Evolutionary conservation across 2,329 filamentous ascomycete genomes (phyloP).

Genomic region (Zymoseptoria ardabiliae): DNA sequence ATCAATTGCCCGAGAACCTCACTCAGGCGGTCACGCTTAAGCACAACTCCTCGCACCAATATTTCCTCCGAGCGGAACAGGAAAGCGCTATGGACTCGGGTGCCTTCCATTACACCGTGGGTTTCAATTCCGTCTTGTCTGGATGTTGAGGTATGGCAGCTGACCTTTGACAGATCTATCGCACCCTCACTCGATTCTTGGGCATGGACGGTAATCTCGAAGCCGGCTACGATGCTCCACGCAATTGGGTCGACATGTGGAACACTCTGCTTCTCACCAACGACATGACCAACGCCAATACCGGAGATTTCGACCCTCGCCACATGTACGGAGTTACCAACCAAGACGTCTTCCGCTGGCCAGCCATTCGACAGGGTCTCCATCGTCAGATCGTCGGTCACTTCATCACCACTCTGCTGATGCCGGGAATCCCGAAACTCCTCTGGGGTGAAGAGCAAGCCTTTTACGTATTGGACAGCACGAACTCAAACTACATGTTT

Average conservation of each 20-base stretch:
- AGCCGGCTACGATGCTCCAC: conserved; percentile 45
- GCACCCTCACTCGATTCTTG: conserved; percentile 50
- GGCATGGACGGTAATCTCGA: conserved; percentile 50
- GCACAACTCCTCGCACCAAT: conserved; percentile 38
- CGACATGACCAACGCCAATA: conserved; percentile 52
- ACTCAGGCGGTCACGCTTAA: conserved; percentile 42
- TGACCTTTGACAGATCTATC: conserved; percentile 35
- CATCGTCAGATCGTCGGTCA: conserved; percentile 49
- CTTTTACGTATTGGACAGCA: conserved; percentile 55
- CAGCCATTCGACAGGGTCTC: conserved; percentile 48
- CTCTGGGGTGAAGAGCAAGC: conserved; percentile 59
- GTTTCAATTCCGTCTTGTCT: too few species aligned
- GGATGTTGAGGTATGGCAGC: too few species aligned
- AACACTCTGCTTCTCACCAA: conserved; percentile 50
- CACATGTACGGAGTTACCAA: conserved; percentile 58
- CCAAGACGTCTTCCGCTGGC: conserved; percentile 59
- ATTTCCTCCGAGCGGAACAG: conserved; percentile 46
- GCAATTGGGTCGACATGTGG: conserved; percentile 48
- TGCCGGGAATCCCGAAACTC: conserved; percentile 52
- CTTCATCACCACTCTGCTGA: conserved; percentile 50
- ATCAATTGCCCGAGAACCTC: conserved; percentile 42
- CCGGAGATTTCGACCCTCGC: conserved; percentile 52
- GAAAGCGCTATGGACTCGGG: conserved; percentile 49
- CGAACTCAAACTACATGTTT: conserved; percentile 56
- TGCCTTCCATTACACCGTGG: conserved; percentile 54